Evolutionary conservation across 352 stramenopile species (phyloP).

Genomic region (Thraustochytrium sp.): DNA sequence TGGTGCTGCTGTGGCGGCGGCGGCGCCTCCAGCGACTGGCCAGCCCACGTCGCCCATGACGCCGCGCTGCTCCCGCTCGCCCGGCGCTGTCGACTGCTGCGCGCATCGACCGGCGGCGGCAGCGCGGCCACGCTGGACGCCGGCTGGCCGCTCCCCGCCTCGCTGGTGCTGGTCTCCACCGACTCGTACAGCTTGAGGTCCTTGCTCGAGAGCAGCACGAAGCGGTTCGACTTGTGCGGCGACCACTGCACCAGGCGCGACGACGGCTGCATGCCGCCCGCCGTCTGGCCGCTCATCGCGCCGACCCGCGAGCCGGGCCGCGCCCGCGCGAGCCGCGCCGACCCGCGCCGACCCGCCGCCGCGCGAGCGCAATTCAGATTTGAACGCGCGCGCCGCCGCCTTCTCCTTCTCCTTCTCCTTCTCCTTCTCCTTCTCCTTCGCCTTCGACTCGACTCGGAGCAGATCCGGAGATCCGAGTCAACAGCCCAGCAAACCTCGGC

Average conservation of each 20-base stretch:
- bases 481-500: too few relatives aligned
- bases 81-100: too few relatives aligned
- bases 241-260: conserved; percentile 23
- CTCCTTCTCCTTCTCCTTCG: neutral
- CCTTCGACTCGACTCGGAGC: too few relatives aligned
- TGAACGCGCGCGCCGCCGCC: neutral
- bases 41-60: too few relatives aligned
- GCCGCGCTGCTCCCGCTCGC: too few relatives aligned
- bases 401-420: conserved; percentile 1
- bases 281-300: neutral
- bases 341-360: too few relatives aligned
- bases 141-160: neutral
- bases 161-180: neutral
- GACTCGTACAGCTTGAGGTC: conserved; percentile 4
- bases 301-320: neutral
- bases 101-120: too few relatives aligned
- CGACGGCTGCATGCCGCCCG: neutral
- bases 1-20: neutral
- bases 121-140: neutral
- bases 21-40: too few relatives aligned
- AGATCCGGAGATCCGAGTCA: too few relatives aligned
- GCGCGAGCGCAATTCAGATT: neutral
- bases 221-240: conserved; percentile 3
- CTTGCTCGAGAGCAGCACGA: neutral
- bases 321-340: neutral